A percentile compares a stretch with the other conserved stretches of the same genome.
These are phyloP conservation scores for Didymella lethalis DNA, from an alignment of 2,329 filamentous ascomycete species.

Conservation along the genomic window DNA sequence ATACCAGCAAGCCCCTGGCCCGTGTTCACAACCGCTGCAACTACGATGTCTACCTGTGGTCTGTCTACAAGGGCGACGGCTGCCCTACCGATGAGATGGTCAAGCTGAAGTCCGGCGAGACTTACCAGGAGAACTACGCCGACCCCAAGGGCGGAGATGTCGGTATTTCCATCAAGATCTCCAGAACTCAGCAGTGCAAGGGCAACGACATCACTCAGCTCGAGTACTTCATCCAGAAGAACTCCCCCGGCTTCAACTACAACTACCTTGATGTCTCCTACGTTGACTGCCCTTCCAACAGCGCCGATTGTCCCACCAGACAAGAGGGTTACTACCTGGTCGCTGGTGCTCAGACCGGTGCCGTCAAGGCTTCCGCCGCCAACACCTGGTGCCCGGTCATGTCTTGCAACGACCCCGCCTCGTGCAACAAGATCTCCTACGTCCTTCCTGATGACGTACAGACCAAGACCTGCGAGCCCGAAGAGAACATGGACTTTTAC, in stretches of 20 bases:
- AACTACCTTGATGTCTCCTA: slow-evolving; percentile 52
- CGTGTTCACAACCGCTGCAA: slow-evolving; percentile 50
- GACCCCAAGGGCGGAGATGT: slow-evolving; percentile 23
- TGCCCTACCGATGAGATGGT: slow-evolving; percentile 35
- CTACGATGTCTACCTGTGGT: slow-evolving; percentile 51
- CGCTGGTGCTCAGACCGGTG: slow-evolving; percentile 32
- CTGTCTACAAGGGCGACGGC: slow-evolving; percentile 42
- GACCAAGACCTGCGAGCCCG: slow-evolving; percentile 44
- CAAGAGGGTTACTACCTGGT: slow-evolving; percentile 47
- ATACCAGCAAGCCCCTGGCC: slow-evolving; percentile 30
- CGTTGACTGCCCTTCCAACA: slow-evolving; percentile 42
- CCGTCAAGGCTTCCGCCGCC: slow-evolving; percentile 25
- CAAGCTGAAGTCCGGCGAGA: slow-evolving; percentile 39
- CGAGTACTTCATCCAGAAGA: slow-evolving; percentile 47
- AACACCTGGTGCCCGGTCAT: slow-evolving; percentile 47
- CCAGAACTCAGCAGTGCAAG: slow-evolving; percentile 43
- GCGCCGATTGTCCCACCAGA: slow-evolving; percentile 43
- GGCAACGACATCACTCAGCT: slow-evolving; percentile 46
- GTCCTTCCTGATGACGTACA: slow-evolving; percentile 43
- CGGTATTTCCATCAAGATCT: slow-evolving; percentile 53
- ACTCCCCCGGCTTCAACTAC: slow-evolving; percentile 19
- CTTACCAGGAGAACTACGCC: slow-evolving; percentile 46
- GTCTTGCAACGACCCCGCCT: slow-evolving; percentile 30
- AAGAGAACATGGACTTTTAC: slow-evolving; percentile 44
- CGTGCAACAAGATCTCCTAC: slow-evolving; percentile 44